Evolutionary conservation across 2,329 filamentous ascomycete genomes (phyloP), one percentile per base, ranked within the genome.

Genomic region (Westerdykella sp.): DNA sequence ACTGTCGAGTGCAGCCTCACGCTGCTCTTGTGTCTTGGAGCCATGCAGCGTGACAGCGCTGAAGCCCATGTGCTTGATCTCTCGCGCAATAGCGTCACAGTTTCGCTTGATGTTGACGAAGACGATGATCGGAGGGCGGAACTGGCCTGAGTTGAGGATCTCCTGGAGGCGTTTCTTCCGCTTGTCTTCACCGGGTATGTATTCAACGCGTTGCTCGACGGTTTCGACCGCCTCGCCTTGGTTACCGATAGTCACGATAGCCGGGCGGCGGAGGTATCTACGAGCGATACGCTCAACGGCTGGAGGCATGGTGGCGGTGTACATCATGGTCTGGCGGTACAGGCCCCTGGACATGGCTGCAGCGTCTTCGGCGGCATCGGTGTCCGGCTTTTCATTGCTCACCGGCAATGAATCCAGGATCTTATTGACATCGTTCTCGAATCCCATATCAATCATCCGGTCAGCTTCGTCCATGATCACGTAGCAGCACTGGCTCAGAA

Each of bases 91-190:
- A 46, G 88, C 87, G 66, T 98, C 93, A 73, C 91, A 97, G 73
- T 97, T 97, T 57, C 90, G 86, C 72, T 97, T 97, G 81, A 97
- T 96, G 69, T 98, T 98, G 79, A 98, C 93, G 66, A 98, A 98
- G 51, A 98, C 90, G 57, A 98, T 98, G 67, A 98, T 95, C 13
- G 93, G 93, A 7, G 91, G 80, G 6, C 79, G 75, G 69, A 90
- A 97, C 53, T 89, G 84, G 54, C 83, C 76, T 1, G 85, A 89
- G 38, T 78, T 74, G 32, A 98, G 80, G 47, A 98, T 93, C 59
- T 97, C 88, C 54, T 83, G 79, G n/a, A 98, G 81, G 2, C 93
- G 85, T 71, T 94, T 94, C 81, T 98, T 97, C 61, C 89, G 83
- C 67, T 91, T 93, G 67, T 98, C 93, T 73, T 98, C 93, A 56